Conservation (phyloP, 2,329 filamentous ascomycete species). For the Penicillium thymicola region DNA sequence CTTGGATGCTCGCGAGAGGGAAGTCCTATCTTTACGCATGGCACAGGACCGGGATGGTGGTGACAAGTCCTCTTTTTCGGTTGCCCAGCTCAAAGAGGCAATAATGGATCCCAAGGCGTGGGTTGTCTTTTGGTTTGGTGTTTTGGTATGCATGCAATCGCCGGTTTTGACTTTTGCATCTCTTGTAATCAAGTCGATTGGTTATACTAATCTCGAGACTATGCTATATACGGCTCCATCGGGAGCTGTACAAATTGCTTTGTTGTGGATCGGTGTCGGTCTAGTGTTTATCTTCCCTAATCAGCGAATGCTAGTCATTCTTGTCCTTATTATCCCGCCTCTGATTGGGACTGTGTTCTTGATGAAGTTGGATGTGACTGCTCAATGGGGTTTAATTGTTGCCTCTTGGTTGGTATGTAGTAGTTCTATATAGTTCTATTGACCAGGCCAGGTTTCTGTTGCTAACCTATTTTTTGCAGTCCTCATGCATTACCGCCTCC, state of each 20-base stretch:
- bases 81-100: slow-evolving; percentile 45
- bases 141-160: slow-evolving; percentile 48
- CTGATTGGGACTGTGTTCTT: slow-evolving; percentile 47
- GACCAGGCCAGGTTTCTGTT: not conserved
- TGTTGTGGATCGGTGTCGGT: slow-evolving; percentile 49
- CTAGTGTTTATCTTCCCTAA: slow-evolving; percentile 41
- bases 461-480: slow-evolving; percentile 14
- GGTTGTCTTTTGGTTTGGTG: slow-evolving; percentile 46
- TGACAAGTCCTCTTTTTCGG: slow-evolving; percentile 46
- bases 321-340: slow-evolving; percentile 44
- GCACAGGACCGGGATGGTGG: slow-evolving; percentile 40
- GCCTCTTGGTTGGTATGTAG: slow-evolving; percentile 46
- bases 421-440: slow-evolving; percentile 21
- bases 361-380: slow-evolving; percentile 39
- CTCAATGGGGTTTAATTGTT: slow-evolving; percentile 50
- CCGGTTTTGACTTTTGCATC: slow-evolving; percentile 51
- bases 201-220: slow-evolving; percentile 46
- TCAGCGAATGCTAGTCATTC: slow-evolving; percentile 40
- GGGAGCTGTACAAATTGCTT: slow-evolving; percentile 46
- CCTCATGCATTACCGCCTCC: slow-evolving; percentile 44
- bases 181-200: slow-evolving; percentile 49
- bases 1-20: slow-evolving; percentile 43
- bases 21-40: slow-evolving; percentile 40
- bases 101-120: slow-evolving; percentile 46
- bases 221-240: slow-evolving; percentile 50